A percentile compares a stretch with the other conserved stretches of the same genome.
These are phyloP conservation scores for Pseudoscleropodium purum DNA, from an alignment of 225 moss, liverwort and hornwort species.

Conservation along the genomic window DNA sequence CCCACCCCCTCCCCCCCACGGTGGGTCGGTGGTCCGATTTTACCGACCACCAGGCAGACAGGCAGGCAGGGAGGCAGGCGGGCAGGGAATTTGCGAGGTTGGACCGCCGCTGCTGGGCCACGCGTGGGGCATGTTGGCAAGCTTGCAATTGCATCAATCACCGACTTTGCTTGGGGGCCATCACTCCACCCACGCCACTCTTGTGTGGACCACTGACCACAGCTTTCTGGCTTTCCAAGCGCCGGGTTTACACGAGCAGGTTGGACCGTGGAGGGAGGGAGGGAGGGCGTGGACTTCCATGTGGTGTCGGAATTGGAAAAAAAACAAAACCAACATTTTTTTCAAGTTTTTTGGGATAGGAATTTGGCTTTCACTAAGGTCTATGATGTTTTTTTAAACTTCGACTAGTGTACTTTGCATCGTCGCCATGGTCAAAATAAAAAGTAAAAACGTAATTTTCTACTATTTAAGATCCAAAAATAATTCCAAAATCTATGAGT, in stretches of 20 bases:
- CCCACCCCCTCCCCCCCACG: background rate
- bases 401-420: too few relatives aligned
- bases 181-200: background rate
- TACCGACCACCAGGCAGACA: background rate
- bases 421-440: too few relatives aligned
- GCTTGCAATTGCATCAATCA: background rate
- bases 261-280: too few relatives aligned
- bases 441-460: too few relatives aligned
- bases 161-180: background rate
- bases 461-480: too few relatives aligned
- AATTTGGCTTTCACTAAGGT: rapidly evolving
- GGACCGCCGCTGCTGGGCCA: background rate
- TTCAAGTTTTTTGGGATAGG: background rate
- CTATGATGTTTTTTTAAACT: background rate
- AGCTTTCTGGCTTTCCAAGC: background rate
- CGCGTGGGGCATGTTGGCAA: background rate
- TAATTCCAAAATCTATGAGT: too few relatives aligned
- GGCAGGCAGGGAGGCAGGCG: too few relatives aligned
- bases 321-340: too few relatives aligned
- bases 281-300: background rate
- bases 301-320: background rate
- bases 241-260: background rate
- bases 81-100: background rate
- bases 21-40: background rate
- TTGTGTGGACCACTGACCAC: background rate